These are phyloP conservation scores for Ustilago crameri DNA, from an alignment of 1,284 basidiomycete genomes.

Conservation along the genomic window DNA sequence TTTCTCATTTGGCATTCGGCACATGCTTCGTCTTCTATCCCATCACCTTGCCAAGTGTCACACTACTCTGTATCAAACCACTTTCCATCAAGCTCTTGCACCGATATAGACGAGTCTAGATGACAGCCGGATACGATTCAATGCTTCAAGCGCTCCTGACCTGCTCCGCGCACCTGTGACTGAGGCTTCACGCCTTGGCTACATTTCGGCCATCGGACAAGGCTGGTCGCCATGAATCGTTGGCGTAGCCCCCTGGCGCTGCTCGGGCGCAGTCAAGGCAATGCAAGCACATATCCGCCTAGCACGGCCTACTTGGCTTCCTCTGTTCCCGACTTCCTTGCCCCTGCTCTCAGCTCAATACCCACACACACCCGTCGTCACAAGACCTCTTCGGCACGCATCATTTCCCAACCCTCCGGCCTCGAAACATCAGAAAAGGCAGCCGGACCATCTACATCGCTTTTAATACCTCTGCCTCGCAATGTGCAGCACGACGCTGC, in stretches of 20 bases:
- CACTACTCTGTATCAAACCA: too few relatives aligned
- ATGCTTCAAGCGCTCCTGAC: too few relatives aligned
- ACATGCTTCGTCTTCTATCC: too few relatives aligned
- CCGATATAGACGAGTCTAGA: too few relatives aligned
- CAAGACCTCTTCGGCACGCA: slow-evolving; percentile 9
- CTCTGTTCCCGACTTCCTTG: slow-evolving; percentile 22
- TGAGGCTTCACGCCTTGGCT: slow-evolving; percentile 3
- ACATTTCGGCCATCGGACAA: not conserved
- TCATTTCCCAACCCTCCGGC: not conserved
- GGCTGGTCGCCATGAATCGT: slow-evolving; percentile 9
- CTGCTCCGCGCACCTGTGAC: not conserved
- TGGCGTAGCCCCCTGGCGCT: slow-evolving; percentile 11
- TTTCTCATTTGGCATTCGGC: not conserved
- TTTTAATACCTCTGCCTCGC: not conserved
- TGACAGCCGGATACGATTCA: too few relatives aligned
- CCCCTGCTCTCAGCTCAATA: slow-evolving; percentile 5
- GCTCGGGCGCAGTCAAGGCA: slow-evolving; percentile 5
- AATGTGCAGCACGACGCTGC: not conserved
- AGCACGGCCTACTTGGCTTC: too few relatives aligned
- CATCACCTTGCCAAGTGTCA: too few relatives aligned
- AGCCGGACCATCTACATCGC: not conserved
- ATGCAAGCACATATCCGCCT: too few relatives aligned
- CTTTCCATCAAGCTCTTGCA: too few relatives aligned
- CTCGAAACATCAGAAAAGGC: not conserved
- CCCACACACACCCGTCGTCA: slow-evolving; percentile 1